Evolutionary conservation across 495 filamentous ascomycete genomes (phyloP).

Genomic region (Schizothecium vesticola): DNA sequence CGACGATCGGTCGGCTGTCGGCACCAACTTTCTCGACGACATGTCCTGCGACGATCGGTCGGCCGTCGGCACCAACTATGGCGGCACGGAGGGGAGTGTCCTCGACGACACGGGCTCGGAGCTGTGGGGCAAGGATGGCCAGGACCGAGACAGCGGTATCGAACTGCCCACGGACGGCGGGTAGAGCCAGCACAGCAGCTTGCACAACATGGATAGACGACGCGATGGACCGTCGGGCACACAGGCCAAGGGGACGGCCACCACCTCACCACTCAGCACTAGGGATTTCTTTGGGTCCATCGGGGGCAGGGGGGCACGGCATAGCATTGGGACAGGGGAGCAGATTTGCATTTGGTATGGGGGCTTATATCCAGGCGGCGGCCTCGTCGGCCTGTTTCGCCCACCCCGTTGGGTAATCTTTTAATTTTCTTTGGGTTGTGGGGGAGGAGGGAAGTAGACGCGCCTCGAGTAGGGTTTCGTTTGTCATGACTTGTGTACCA

Average conservation of each 20-base stretch:
- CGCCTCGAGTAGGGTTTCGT: slow-evolving; percentile 9
- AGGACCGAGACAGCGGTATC: slow-evolving; percentile 52
- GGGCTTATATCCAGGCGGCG: background rate
- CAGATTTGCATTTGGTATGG: slow-evolving; percentile 7
- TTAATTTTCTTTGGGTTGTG: background rate
- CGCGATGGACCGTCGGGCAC: background rate
- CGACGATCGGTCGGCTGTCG: slow-evolving; percentile 13
- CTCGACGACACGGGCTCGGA: slow-evolving; percentile 2
- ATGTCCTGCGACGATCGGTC: background rate
- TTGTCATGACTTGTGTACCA: slow-evolving; percentile 23
- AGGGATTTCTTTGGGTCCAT: slow-evolving; percentile 11
- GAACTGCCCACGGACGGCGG: slow-evolving; percentile 37
- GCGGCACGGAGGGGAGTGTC: too few species aligned
- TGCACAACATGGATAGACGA: slow-evolving; percentile 2
- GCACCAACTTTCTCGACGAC: slow-evolving; percentile 23
- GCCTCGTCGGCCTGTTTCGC: background rate
- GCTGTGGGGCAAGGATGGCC: slow-evolving; percentile 33
- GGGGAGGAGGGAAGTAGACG: background rate
- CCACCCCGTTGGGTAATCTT: background rate
- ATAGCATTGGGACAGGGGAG: slow-evolving; percentile 10
- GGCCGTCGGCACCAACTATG: background rate
- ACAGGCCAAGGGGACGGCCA: background rate
- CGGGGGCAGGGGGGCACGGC: background rate
- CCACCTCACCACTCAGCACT: slow-evolving; percentile 23
- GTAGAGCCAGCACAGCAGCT: slow-evolving; percentile 3